Evolutionary conservation across 2,329 filamentous ascomycete genomes (phyloP), one percentile per base, ranked within the genome.

Genomic region (Fusarium pseudoanthophilum): DNA sequence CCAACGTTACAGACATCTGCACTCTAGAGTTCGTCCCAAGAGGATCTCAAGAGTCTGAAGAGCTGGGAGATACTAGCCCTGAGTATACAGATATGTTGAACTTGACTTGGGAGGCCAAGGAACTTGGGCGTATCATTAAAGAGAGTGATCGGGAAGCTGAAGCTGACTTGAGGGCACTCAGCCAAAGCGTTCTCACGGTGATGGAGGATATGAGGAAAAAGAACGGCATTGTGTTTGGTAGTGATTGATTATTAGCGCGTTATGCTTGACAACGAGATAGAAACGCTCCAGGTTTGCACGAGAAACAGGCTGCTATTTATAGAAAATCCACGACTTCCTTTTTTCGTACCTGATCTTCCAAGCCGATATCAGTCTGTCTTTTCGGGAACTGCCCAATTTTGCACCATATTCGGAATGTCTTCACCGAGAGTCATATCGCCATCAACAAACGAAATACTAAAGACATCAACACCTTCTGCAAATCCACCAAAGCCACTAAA

Each of bases 251-350:
- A n/a, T 16, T 2, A 4, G 24, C 10, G 2, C 9, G 16, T 37
- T 18, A 36, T 36, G 6, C 16, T 26, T 4, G 3, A 36, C 34
- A 36, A 4, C 16, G 34, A 18, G 16, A 36, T 36, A 18, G 16
- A 36, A 36, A 36, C 34, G 34, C 34, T 36, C 15, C 15, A 36
- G 34, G 34, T 9, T 36, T 36, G 15, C 15, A 18, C 34, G 15
- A 36, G 34, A 36, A 18, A 36, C 8, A 36, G 15, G 11, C 16
- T 5, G 20, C 18, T 37, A n/a, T 10, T 28, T 5, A 82, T 83
- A 74, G 88, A 83, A 68, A 91, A 90, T 18, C 1, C 11, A 15
- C 26, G 16, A 8, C 2, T 24, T 43, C 8, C 11, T 18, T 11
- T 14, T 21, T 21, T 18, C 16, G 18, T 7, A 28, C 16, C 39